These are phyloP conservation scores for Flaveria floridana DNA, from an alignment of 140 eudicot genomes.

Conservation along the genomic window DNA sequence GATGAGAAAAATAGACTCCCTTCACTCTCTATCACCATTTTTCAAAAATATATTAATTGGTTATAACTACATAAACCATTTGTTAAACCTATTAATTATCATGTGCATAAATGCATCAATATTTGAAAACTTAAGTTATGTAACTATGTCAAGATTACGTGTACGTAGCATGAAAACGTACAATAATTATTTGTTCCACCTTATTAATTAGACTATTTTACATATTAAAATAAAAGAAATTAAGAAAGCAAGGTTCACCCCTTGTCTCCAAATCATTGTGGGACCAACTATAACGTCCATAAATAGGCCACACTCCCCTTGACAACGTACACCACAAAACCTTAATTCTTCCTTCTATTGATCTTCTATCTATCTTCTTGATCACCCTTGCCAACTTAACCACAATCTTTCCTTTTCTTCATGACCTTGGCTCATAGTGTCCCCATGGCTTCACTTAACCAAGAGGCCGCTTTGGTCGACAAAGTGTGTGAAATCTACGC, in stretches of 20 bases:
- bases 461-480: conserved; percentile 48
- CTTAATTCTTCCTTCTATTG: conserved; percentile 15
- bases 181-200: too few relatives aligned
- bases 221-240: not conserved
- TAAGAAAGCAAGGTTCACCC: conserved; percentile 20
- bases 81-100: too few relatives aligned
- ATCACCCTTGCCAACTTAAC: conserved; percentile 17
- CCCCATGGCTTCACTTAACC: conserved; percentile 56
- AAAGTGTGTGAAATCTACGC: conserved; percentile 56
- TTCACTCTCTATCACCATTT: too few relatives aligned
- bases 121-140: too few relatives aligned
- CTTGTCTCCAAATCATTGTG: conserved; percentile 25
- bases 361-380: not conserved
- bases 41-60: too few relatives aligned
- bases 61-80: too few relatives aligned
- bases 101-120: too few relatives aligned
- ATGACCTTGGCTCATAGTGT: conserved; percentile 38
- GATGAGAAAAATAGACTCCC: too few relatives aligned
- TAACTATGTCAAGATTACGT: too few relatives aligned
- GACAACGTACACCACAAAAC: conserved; percentile 23
- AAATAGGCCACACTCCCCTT: conserved; percentile 46
- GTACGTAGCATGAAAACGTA: too few relatives aligned
- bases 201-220: too few relatives aligned
- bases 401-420: conserved; percentile 11
- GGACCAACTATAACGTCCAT: conserved; percentile 36